Conservation (phyloP, 305 asterid genomes). For the Ruellia speciosa region DNA sequence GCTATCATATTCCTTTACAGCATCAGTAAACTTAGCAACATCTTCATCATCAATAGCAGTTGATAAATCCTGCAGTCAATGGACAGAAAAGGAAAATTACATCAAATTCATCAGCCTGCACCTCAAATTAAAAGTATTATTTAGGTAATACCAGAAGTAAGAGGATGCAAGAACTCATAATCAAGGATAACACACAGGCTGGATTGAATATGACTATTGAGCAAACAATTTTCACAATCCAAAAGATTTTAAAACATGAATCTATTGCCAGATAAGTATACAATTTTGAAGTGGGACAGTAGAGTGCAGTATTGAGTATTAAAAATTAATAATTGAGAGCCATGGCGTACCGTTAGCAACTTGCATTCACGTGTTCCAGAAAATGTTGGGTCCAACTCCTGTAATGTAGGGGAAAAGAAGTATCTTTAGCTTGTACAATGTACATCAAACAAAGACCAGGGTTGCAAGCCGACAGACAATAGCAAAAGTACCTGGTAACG, state of each 20-base stretch:
- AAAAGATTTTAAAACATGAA: no score
- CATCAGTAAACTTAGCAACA: slow-evolving; percentile 45
- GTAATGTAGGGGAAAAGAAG: slow-evolving; percentile 17
- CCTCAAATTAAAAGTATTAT: slow-evolving; percentile 4
- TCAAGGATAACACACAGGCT: slow-evolving; percentile 8
- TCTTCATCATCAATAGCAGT: slow-evolving; percentile 57
- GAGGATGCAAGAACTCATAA: slow-evolving; percentile 14
- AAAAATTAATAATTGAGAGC: slow-evolving; percentile 9
- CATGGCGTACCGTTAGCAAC: slow-evolving; percentile 44
- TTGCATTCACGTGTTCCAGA: slow-evolving; percentile 52
- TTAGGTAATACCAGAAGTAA: background rate
- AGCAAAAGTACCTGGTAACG: slow-evolving; percentile 47
- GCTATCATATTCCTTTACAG: slow-evolving; percentile 54
- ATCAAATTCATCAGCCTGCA: slow-evolving; percentile 8
- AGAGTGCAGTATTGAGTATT: background rate
- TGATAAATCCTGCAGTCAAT: slow-evolving; percentile 37
- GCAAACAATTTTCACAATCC: background rate
- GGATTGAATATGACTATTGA: background rate
- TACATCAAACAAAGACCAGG: slow-evolving; percentile 16
- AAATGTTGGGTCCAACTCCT: slow-evolving; percentile 65
- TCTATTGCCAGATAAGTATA: background rate
- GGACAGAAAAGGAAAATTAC: slow-evolving; percentile 13
- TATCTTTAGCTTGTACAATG: slow-evolving; percentile 5
- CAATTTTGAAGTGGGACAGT: background rate
- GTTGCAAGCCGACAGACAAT: slow-evolving; percentile 15